Conservation (phyloP, 805 yeast genomes). For the Nakazawaea holstii region DNA sequence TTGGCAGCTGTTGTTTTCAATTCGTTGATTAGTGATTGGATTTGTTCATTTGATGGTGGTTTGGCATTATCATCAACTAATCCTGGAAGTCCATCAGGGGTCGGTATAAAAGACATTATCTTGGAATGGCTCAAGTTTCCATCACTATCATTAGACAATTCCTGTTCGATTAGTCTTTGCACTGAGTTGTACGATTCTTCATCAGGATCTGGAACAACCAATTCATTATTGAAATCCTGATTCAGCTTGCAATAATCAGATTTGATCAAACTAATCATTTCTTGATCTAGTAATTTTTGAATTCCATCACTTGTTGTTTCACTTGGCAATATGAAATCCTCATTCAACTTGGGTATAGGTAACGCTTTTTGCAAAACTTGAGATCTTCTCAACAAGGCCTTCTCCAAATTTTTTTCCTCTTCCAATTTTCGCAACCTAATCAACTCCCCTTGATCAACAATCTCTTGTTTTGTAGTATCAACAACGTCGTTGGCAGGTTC, state of each 20-base stretch:
- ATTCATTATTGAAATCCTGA: slow-evolving; percentile 16
- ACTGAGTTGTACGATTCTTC: slow-evolving; percentile 16
- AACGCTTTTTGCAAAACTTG: slow-evolving; percentile 41
- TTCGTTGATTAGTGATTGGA: slow-evolving; percentile 8
- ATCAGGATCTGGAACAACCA: slow-evolving; percentile 26
- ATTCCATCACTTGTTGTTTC: not conserved
- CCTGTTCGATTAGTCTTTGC: not conserved
- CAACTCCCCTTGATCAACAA: slow-evolving; percentile 22
- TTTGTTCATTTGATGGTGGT: slow-evolving; percentile 14
- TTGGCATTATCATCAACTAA: slow-evolving; percentile 6
- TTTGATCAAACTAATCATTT: slow-evolving; percentile 29
- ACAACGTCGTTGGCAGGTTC: not conserved
- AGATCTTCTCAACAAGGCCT: slow-evolving; percentile 32
- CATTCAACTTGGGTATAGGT: slow-evolving; percentile 19
- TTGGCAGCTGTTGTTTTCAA: slow-evolving; percentile 14
- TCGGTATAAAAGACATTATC: not conserved
- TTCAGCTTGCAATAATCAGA: slow-evolving; percentile 34
- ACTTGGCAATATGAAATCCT: not conserved
- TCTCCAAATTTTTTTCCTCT: slow-evolving; percentile 1
- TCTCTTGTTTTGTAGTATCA: slow-evolving; percentile 12
- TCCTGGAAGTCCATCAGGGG: slow-evolving; percentile 1
- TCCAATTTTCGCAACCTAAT: slow-evolving; percentile 17
- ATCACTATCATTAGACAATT: not conserved
- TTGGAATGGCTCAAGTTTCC: not conserved
- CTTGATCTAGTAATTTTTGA: slow-evolving; percentile 21